Evolutionary conservation across 192 early-diverging fungal genomes (phyloP), one percentile per base, ranked within the genome.

Genomic region (Coemansia sp.): DNA sequence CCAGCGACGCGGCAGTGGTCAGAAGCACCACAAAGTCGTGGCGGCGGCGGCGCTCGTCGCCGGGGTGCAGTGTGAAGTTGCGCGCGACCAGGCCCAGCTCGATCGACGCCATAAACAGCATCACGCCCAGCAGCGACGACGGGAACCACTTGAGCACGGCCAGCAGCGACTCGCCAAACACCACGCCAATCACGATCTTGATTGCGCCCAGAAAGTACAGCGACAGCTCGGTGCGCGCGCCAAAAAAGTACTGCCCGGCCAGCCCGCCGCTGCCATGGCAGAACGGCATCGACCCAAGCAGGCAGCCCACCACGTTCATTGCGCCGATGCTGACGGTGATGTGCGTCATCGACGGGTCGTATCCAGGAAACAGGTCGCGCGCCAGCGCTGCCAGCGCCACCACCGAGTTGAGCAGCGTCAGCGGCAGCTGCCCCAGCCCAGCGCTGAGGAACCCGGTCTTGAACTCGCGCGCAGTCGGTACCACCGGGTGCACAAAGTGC

Each of bases 231-330:
- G 91, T 85, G 52, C 95, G 86, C 17, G 95, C 92, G 55, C 95
- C 95, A 77, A 96, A 96, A 7, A 93, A 90, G 72, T 95, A 94
- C 78, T 96, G 93, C 6, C 89, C 95, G n/a, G 93, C 92, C n/a
- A 96, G 80, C 22, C 95, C 95, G 22, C 95, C 94, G 36, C 91
- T 91, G 30, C 90, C 88, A 58, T 91, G 89, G 66, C 94, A 89
- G 72, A 91, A 86, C 34, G 93, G 89, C 71, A 95, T 85, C 25
- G 92, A 84, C 7, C 91, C 88, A 80, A 94, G 83, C 72, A 87
- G 88, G 80, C 91, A 89, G 18, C 89, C 88, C 48, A 91, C 61
- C 36, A 94, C 63, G 66, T 92, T 89, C 89, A 94, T 94, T 14
- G 89, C 33, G 38, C 93, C 92, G 25, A 96, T 85, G 22, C 87